Base-by-base conservation (phyloP, 2,329 filamentous ascomycete genomes). In the Ceratocystis cubensis region DNA sequence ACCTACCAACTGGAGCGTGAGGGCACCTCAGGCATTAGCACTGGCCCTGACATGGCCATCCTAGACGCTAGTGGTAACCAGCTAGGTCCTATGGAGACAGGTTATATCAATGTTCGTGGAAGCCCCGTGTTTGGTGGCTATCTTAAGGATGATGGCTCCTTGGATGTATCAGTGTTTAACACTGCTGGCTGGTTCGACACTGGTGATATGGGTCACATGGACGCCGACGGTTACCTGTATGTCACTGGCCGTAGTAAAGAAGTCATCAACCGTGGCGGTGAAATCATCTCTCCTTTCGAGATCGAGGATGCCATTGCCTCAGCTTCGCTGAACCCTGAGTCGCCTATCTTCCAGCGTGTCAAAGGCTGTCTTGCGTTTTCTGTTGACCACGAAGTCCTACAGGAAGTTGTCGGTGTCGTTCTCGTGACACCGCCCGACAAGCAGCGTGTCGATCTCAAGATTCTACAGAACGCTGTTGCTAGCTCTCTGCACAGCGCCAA, bases 281-380 rank as follows among this genome's bases (percentile, higher is more conserved):
- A 84, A 71, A 76, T 83, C n/a, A 83, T 84, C 66, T 82, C 80
- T 3, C 81, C 82, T 0, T 82, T 83, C 65, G 82, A 84, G 70
- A 77, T 84, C n/a, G 82, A 84, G 70, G 79, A 83, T 69, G 81
- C 81, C 8, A 78, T 84, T 66, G 74, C 82, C 56, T 74, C 77
- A 1, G 78, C 79, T 10, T 75, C 80, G 3, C 73, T 76, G 59
- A 73, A 76, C 15, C 70, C 73, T 3, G 73, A 74, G 4, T 80
- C 78, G 1, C 75, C 76, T 0, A 77, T 81, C 17, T 77, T 75
- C 66, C 78, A 78, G 4, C 75, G 79, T 2, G 74, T 84, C 3
- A 74, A 73, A 15, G 77, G 81, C 67, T 78, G 78, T 1, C 72
- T 83, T n/a, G 80, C 80, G 1, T 83, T 84, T 70, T 82, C 81